Base-by-base conservation (phyloP, 108 stramenopile species). In the Nitzschia palea region DNA sequence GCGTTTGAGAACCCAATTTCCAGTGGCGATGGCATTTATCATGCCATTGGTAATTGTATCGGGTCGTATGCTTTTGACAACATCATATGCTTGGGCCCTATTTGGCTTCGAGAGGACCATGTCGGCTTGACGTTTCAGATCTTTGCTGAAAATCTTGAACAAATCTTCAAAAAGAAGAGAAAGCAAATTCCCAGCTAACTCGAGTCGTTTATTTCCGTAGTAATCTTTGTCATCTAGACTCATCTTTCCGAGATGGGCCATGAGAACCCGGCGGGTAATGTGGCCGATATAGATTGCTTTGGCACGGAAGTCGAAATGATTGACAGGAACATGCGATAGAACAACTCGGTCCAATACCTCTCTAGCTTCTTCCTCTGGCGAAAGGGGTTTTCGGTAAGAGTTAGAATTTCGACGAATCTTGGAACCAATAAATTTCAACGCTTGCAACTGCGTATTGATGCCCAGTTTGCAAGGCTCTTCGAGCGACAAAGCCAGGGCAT, bases 1-100 rank as follows among this genome's bases (percentile, higher is more conserved):
- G 17, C 99, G 91, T 71, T 98, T 97, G 29, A 99, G 82, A 3
- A 96, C 96, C 97, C 99, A 98, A 67, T 98, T 98, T 20, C 99
- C 99, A 10, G 96, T 97, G 59, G 97, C 88, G 60, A 98, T 96
- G 28, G 97, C 97, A 56, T 89, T 88, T 62, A 95, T 79, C 87
- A 99, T 96, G 18, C 98, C 98, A 59, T 95, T 90, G 17, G 99
- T 90, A 74, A 99, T 97, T 0, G 94, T 97, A 61, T 96, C 95
- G 0, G 93, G 81, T 42, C 94, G 74, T 33, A 95, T 90, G 27
- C 75, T 77, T 66, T 96, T 97, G 48, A 91, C 85, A 29, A 98
- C 90, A 85, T 99, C 98, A 77, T 97, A 99, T 9, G 92, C 88
- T 55, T 91, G 80, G 23, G 97, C 93, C 14, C 96, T 79, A 78